Evolutionary conservation across 257 asterid species (phyloP).

Genomic region (Capsicum rhomboideum): DNA sequence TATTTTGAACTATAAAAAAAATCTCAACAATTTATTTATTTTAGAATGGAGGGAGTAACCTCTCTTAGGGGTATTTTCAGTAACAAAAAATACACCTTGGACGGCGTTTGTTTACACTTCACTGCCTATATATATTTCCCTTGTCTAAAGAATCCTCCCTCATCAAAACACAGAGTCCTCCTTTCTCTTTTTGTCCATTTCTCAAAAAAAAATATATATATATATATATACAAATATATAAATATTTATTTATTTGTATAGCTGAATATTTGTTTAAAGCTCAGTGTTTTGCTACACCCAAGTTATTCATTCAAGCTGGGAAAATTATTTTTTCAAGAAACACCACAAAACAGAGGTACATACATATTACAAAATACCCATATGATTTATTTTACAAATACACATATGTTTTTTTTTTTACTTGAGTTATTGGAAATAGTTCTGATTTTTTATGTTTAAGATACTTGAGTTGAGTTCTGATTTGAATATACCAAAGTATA

Average conservation of each 20-base stretch:
- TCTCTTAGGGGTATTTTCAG: neutral
- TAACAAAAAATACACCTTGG: neutral
- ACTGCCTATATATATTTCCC: neutral
- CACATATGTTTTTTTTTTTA: neutral
- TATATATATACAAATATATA: neutral
- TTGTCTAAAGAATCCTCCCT: neutral
- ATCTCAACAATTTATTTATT: too few species aligned
- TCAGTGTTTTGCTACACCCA: neutral
- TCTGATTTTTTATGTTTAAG: neutral
- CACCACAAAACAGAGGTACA: neutral
- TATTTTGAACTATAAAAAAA: too few species aligned
- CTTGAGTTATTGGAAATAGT: neutral
- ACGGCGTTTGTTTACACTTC: neutral
- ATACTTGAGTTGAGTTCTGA: neutral
- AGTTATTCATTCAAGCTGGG: neutral
- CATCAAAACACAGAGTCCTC: neutral
- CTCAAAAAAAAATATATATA: neutral
- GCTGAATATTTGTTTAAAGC: neutral
- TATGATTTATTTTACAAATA: neutral
- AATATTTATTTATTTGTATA: neutral
- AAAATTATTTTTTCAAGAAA: neutral
- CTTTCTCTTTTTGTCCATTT: neutral
- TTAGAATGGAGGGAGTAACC: too few species aligned
- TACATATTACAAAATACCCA: neutral
- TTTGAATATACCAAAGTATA: too few species aligned